Evolutionary conservation across 2,329 filamentous ascomycete species (phyloP).

Genomic region (Fusarium siculi): DNA sequence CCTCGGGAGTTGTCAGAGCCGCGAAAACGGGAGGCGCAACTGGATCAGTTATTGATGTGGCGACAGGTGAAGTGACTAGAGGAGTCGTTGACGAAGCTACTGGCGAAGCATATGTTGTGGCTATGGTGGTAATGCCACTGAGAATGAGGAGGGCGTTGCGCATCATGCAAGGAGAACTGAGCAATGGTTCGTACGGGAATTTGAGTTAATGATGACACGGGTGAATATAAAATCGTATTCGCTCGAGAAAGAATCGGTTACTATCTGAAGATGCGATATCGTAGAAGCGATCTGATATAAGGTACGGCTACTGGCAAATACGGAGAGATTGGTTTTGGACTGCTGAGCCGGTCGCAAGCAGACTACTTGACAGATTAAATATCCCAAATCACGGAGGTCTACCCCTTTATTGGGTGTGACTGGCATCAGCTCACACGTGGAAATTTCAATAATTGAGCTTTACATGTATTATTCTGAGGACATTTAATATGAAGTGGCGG

Average conservation of each 20-base stretch:
- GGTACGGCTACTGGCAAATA: not conserved
- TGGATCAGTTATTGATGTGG: not conserved
- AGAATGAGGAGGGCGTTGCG: not conserved
- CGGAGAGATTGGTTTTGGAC: not conserved
- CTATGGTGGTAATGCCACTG: slow-evolving; percentile 1
- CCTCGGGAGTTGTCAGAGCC: not conserved
- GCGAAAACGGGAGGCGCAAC: not conserved
- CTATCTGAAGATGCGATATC: not conserved
- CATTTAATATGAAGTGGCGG: slow-evolving; percentile 25
- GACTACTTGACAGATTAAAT: not conserved
- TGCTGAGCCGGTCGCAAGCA: not conserved
- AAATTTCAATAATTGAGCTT: not conserved
- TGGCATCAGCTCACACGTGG: not conserved
- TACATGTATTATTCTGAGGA: not conserved
- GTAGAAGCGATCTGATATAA: not conserved
- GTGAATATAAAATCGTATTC: not conserved
- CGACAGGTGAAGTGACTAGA: not conserved
- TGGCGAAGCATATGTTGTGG: not conserved
- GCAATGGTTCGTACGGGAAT: not conserved
- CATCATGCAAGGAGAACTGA: slow-evolving; percentile 1
- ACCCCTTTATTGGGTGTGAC: not conserved
- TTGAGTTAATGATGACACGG: not conserved
- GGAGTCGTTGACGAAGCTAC: not conserved
- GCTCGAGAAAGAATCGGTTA: not conserved
- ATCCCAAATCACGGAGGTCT: not conserved